Evolutionary conservation across 1,284 basidiomycete species (phyloP), one percentile per base, ranked within the genome.

Genomic region (Ganoderma sinense): DNA sequence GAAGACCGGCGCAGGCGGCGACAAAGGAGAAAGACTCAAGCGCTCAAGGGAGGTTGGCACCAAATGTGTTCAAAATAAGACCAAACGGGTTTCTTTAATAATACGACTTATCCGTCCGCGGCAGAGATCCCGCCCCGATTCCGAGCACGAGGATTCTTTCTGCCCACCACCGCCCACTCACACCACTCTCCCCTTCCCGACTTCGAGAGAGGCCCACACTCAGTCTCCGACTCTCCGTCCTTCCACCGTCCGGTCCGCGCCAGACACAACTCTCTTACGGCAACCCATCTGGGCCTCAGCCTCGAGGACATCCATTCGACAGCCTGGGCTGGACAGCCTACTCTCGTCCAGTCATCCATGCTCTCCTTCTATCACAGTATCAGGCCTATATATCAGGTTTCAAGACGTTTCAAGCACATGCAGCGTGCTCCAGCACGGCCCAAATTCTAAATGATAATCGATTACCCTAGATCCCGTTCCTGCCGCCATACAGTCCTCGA

Each of bases 41-140:
- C n/a, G n/a, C n/a, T n/a, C n/a, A n/a, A n/a, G n/a, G n/a, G n/a
- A n/a, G n/a, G n/a, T n/a, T n/a, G n/a, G n/a, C n/a, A n/a, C n/a
- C n/a, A n/a, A n/a, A n/a, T n/a, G n/a, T n/a, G n/a, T n/a, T n/a
- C n/a, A n/a, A n/a, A n/a, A n/a, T n/a, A n/a, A n/a, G n/a, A n/a
- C n/a, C n/a, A n/a, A n/a, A n/a, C n/a, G n/a, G n/a, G n/a, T n/a
- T n/a, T n/a, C n/a, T n/a, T n/a, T n/a, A n/a, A n/a, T n/a, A n/a
- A n/a, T n/a, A n/a, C n/a, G n/a, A n/a, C n/a, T n/a, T n/a, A n/a
- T n/a, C n/a, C n/a, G n/a, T 41, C n/a, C 59, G n/a, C 33, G 36
- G 36, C 36, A n/a, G 33, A 59, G 56, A 59, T 59, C 56, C 56
- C 33, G 33, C 6, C 56, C 33, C 56, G 56, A 59, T 59, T 56